phyloP scores from a whole-genome alignment of 2,329 filamentous ascomycete species.

The Neofusicoccum sp. region DNA sequence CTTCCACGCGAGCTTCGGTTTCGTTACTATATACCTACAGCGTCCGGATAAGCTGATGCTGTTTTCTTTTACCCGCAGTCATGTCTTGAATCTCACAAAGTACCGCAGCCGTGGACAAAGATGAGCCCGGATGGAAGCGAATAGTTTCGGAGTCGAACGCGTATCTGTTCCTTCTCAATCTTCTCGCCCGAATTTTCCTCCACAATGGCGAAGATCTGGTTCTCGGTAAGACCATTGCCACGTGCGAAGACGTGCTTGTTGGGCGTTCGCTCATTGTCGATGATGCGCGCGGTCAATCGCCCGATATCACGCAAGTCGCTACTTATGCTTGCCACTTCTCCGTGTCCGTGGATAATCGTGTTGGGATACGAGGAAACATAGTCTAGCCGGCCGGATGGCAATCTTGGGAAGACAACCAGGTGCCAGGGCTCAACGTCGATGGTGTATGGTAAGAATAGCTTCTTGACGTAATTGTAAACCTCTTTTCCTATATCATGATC shows the following conservation, averaged over 20 bases:
- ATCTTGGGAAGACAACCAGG: conserved; percentile 46
- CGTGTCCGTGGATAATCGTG: conserved; percentile 23
- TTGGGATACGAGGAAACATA: background rate
- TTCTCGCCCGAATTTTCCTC: conserved; percentile 52
- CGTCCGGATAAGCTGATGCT: background rate
- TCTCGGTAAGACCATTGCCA: conserved; percentile 46
- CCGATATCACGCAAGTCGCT: conserved; percentile 56
- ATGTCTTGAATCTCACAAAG: background rate
- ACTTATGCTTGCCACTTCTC: conserved; percentile 43
- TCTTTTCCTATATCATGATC: conserved; percentile 17
- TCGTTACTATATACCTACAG: background rate
- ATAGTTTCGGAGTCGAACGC: background rate
- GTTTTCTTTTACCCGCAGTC: background rate
- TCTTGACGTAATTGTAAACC: conserved; percentile 31
- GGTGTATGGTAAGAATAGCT: conserved; percentile 57
- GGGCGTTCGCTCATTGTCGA: conserved; percentile 53
- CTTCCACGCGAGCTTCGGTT: background rate
- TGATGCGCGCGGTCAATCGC: conserved; percentile 50
- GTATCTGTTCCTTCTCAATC: background rate
- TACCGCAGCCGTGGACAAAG: too few relatives aligned
- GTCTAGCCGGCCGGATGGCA: conserved; percentile 49
- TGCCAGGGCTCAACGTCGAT: conserved; percentile 62
- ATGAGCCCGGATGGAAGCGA: too few relatives aligned
- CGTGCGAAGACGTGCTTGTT: conserved; percentile 54
- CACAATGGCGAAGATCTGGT: conserved; percentile 47